These are phyloP conservation scores for Talaromyces adpressus DNA, from an alignment of 495 filamentous ascomycete species.

Conservation along the genomic window DNA sequence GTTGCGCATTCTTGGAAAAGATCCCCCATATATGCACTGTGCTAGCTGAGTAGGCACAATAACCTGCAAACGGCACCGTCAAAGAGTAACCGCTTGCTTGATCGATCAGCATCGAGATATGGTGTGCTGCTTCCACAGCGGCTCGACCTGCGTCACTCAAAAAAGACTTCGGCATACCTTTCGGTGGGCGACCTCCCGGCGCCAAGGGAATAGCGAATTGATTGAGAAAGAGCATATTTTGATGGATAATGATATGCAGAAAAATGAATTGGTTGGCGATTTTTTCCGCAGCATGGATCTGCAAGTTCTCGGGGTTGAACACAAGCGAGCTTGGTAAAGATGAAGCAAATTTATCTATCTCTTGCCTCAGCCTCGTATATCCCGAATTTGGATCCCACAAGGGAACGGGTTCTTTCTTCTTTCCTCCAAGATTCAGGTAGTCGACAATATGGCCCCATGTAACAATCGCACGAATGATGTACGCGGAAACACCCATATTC, in stretches of 20 bases:
- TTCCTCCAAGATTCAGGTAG: constrained; percentile 87
- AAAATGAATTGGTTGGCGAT: constrained; percentile 93
- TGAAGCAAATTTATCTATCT: constrained; percentile 62
- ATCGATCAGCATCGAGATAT: constrained; percentile 77
- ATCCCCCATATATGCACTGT: constrained; percentile 90
- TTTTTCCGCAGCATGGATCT: constrained; percentile 73
- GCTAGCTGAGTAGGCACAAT: constrained; percentile 87
- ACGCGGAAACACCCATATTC: constrained; percentile 93
- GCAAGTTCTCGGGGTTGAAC: constrained; percentile 77
- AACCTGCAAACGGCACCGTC: constrained; percentile 86
- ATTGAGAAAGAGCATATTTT: constrained; percentile 86
- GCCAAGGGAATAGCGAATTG: constrained; percentile 75
- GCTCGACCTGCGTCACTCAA: constrained; percentile 66
- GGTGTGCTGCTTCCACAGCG: constrained; percentile 81
- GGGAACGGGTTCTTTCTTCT: constrained; percentile 64
- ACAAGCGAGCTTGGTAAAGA: constrained; percentile 61
- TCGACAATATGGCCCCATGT: constrained; percentile 87
- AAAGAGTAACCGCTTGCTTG: constrained; percentile 73
- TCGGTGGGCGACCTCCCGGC: constrained; percentile 57
- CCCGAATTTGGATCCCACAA: constrained; percentile 79
- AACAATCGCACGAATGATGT: constrained; percentile 78
- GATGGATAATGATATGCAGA: constrained; percentile 80
- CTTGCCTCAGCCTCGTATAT: constrained; percentile 61
- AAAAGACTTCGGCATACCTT: constrained; percentile 75
- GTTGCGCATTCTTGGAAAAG: constrained; percentile 70